Evolutionary conservation across 371 early-diverging fungal genomes (phyloP).

Genomic region (Actinomortierella wolfii): DNA sequence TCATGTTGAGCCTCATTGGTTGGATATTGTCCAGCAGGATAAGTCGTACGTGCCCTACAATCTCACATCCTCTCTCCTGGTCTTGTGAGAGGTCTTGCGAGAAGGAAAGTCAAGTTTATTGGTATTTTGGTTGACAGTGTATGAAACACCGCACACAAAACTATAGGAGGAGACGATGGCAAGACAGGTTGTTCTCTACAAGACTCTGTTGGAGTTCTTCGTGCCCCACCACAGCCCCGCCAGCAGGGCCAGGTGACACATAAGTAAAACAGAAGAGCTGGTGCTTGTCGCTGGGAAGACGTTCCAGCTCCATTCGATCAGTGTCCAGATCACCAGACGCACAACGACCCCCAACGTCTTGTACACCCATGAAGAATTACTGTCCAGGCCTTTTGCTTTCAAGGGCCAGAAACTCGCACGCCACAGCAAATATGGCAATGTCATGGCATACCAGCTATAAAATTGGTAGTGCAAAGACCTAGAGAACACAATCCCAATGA

Average conservation of each 20-base stretch:
- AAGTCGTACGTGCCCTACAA: no score
- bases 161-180: no score
- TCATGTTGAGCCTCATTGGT: no score
- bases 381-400: not conserved
- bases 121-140: no score
- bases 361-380: not conserved
- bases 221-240: conserved; percentile 37
- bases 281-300: conserved; percentile 70
- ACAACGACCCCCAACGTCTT: conserved; percentile 25
- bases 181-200: no score
- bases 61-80: no score
- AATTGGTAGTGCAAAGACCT: conserved; percentile 95
- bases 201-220: no score
- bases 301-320: conserved; percentile 81
- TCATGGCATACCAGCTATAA: conserved; percentile 91
- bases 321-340: conserved; percentile 18
- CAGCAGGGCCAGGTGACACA: conserved; percentile 54
- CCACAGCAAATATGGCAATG: conserved; percentile 83
- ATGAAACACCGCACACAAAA: no score
- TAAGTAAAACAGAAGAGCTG: conserved; percentile 58
- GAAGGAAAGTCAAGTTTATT: no score
- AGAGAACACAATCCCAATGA: conserved; percentile 88
- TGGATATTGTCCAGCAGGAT: no score
- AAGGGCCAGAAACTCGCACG: conserved; percentile 31
- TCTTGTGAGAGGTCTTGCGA: no score